Percentiles rank a stretch among this genome's conserved stretches.
phyloP scores from a whole-genome alignment of 1,284 basidiomycete genomes.

The Gastroboletus turbinatus region DNA sequence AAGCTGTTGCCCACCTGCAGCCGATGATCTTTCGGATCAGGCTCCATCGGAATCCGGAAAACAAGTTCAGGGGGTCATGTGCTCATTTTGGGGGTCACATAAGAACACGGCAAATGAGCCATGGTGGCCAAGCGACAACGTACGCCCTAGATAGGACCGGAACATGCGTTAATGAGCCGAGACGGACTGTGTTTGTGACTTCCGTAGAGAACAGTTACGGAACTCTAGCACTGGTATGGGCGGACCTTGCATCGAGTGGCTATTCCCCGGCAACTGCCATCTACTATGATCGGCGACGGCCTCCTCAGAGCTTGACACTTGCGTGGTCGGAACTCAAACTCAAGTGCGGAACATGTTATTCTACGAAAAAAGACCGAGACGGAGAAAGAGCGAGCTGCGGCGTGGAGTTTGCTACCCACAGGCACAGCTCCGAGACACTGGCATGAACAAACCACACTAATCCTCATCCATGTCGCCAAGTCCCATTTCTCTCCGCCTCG shows the following conservation, averaged over 20 bases:
- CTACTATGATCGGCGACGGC: neutral
- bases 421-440: constrained; percentile 1
- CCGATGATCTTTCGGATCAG: neutral
- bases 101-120: neutral
- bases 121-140: no score
- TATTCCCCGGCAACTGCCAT: constrained; percentile 11
- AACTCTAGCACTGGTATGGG: constrained; percentile 8
- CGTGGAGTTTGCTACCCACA: constrained; percentile 2
- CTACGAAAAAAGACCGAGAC: constrained; percentile 4
- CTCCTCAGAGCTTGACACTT: neutral
- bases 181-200: neutral
- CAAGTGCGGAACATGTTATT: constrained; percentile 6
- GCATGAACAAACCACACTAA: constrained; percentile 10
- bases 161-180: neutral
- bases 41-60: constrained; percentile 1
- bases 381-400: neutral
- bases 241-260: constrained; percentile 11
- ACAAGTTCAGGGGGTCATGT: neutral
- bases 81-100: neutral
- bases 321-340: constrained; percentile 6
- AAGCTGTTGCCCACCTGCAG: neutral
- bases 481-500: constrained; percentile 28
- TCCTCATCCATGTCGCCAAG: constrained; percentile 33
- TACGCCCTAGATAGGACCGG: neutral
- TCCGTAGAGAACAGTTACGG: constrained; percentile 10